Percentiles rank a stretch among this genome's conserved stretches.
Evolutionary conservation across 768 basidiomycete species (phyloP).

Genomic region (Tulasnella calospora): DNA sequence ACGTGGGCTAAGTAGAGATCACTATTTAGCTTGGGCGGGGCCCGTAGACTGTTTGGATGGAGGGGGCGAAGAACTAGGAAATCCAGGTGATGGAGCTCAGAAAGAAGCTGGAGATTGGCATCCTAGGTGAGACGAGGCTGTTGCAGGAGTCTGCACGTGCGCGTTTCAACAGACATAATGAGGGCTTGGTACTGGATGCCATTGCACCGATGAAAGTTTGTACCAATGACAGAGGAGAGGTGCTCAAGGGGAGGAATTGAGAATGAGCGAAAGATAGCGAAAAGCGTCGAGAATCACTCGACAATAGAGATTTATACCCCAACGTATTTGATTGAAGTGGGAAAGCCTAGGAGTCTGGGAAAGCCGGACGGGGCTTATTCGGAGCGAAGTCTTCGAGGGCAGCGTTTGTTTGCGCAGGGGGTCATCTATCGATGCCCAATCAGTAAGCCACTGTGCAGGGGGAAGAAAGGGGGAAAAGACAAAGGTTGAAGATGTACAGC

Average conservation of each 20-base stretch:
- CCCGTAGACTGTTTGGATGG: background rate
- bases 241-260: too few relatives aligned
- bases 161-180: background rate
- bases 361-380: too few relatives aligned
- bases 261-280: too few relatives aligned
- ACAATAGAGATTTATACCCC: too few relatives aligned
- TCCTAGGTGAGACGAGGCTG: background rate
- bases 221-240: too few relatives aligned
- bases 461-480: background rate
- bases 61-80: background rate
- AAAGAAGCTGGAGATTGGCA: background rate
- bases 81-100: background rate
- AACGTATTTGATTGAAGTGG: too few relatives aligned
- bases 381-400: too few relatives aligned
- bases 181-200: background rate
- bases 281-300: too few relatives aligned
- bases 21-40: background rate
- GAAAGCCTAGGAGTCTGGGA: too few relatives aligned
- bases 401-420: too few relatives aligned
- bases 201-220: too few relatives aligned
- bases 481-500: background rate
- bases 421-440: background rate
- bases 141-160: background rate
- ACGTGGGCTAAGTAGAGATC: background rate
- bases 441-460: background rate